Evolutionary conservation across 2,329 filamentous ascomycete species (phyloP).

Genomic region (Calonectria crousiana): DNA sequence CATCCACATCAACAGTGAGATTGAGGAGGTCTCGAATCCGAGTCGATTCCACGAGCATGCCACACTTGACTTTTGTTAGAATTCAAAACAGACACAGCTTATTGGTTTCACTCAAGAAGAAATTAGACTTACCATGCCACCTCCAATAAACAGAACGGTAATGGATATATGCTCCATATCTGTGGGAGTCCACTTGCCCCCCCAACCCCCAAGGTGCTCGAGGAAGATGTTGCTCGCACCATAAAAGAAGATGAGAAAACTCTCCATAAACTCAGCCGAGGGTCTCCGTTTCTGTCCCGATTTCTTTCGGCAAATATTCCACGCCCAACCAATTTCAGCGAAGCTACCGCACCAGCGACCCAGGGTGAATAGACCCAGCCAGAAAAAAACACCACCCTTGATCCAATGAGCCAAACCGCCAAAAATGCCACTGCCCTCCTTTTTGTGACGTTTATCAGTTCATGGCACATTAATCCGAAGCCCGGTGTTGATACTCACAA

Average conservation of each 20-base stretch:
- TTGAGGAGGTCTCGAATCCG: conserved; percentile 76
- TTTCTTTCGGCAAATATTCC: conserved; percentile 82
- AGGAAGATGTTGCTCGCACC: conserved; percentile 92
- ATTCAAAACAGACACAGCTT: neutral
- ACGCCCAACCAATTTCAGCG: conserved; percentile 92
- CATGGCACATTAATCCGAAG: neutral
- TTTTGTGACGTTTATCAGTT: conserved; percentile 11
- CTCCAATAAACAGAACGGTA: conserved; percentile 92
- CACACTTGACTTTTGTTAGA: conserved; percentile 65
- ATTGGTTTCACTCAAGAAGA: neutral
- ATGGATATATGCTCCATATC: conserved; percentile 95
- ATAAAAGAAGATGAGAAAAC: conserved; percentile 89
- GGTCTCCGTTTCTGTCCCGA: conserved; percentile 74
- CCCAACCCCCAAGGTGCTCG: conserved; percentile 84
- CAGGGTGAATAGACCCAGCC: conserved; percentile 88
- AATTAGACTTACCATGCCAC: conserved; percentile 76
- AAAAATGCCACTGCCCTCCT: conserved; percentile 79
- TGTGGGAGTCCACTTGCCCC: conserved; percentile 77
- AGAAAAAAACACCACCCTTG: conserved; percentile 95
- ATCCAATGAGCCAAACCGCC: conserved; percentile 92
- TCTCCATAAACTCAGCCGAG: conserved; percentile 90
- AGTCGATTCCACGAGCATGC: conserved; percentile 87
- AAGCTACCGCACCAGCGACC: conserved; percentile 93
- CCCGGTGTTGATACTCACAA: conserved; percentile 69
- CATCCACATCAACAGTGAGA: conserved; percentile 57